A percentile compares a stretch with the other conserved stretches of the same genome.
These are phyloP conservation scores for Orbilia blumenaviensis DNA, from an alignment of 2,329 filamentous ascomycete species.

Conservation along the genomic window DNA sequence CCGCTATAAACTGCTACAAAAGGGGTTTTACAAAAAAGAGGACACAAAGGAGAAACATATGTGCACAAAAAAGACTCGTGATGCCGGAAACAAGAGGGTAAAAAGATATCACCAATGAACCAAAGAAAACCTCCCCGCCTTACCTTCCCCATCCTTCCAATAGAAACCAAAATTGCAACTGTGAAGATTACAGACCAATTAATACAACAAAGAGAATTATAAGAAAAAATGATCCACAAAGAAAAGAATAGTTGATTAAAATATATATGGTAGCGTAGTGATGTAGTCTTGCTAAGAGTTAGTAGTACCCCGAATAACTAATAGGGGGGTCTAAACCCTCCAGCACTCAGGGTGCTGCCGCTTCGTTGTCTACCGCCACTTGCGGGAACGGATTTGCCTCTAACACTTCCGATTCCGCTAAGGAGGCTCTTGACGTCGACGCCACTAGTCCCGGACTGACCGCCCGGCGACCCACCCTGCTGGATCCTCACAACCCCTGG, in stretches of 20 bases:
- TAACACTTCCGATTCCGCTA: constrained; percentile 43
- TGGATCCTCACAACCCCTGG: constrained; percentile 20
- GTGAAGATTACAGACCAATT: constrained; percentile 13
- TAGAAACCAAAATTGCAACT: background rate
- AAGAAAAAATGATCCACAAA: background rate
- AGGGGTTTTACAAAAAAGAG: background rate
- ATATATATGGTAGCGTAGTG: constrained; percentile 4
- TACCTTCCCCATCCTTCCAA: background rate
- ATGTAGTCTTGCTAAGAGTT: too few relatives aligned
- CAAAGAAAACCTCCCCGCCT: background rate
- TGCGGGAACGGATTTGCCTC: constrained; percentile 22
- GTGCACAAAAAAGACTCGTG: constrained; percentile 4
- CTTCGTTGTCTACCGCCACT: constrained; percentile 31
- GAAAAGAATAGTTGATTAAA: constrained; percentile 14
- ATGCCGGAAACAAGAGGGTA: constrained; percentile 9
- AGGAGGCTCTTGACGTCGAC: constrained; percentile 49
- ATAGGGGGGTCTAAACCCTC: constrained; percentile 45
- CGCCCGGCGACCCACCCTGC: constrained; percentile 19
- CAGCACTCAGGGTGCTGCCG: constrained; percentile 41
- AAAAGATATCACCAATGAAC: constrained; percentile 29
- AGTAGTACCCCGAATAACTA: constrained; percentile 7
- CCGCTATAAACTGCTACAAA: constrained; percentile 12
- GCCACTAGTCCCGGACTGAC: background rate
- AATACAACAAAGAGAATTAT: constrained; percentile 21
- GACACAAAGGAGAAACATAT: background rate